A percentile compares a stretch with the other conserved stretches of the same genome.
phyloP scores from a whole-genome alignment of 768 basidiomycete genomes.

The Serpula lacrymans region DNA sequence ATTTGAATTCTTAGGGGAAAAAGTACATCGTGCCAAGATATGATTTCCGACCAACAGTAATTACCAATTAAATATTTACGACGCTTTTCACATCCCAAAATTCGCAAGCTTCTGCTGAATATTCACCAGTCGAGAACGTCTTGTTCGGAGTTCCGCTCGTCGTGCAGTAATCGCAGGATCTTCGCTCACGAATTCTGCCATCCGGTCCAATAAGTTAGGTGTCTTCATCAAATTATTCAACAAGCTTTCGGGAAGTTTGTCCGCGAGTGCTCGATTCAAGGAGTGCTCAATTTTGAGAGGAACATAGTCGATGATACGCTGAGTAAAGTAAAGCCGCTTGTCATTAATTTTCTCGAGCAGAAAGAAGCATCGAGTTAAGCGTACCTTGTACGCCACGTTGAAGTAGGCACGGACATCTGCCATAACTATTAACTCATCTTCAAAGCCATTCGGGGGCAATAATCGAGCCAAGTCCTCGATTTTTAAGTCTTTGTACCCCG shows the following conservation, averaged over 20 bases:
- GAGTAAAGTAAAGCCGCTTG: not conserved
- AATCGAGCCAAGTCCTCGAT: constrained; percentile 25
- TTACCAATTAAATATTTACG: too few species aligned
- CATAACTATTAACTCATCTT: constrained; percentile 49
- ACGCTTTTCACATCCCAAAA: too few species aligned
- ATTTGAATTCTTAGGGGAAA: too few species aligned
- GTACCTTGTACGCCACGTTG: constrained; percentile 51
- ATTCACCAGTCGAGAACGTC: constrained; percentile 33
- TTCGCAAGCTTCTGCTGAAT: constrained; percentile 35
- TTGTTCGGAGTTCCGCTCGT: constrained; percentile 32
- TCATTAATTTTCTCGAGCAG: too few species aligned
- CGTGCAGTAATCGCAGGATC: constrained; percentile 34
- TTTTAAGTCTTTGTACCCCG: constrained; percentile 20
- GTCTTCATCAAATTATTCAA: constrained; percentile 32
- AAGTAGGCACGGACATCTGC: constrained; percentile 56
- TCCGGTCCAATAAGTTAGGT: constrained; percentile 24
- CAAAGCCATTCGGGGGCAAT: constrained; percentile 22
- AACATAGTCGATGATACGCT: constrained; percentile 56
- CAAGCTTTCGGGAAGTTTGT: constrained; percentile 33
- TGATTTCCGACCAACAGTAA: too few species aligned
- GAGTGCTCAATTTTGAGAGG: constrained; percentile 47
- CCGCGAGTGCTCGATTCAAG: constrained; percentile 38
- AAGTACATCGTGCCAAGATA: too few species aligned
- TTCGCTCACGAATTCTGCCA: constrained; percentile 43
- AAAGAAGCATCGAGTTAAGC: constrained; percentile 1